Evolutionary conservation across 2,329 filamentous ascomycete species (phyloP).

Genomic region (Magnaporthales sp.): DNA sequence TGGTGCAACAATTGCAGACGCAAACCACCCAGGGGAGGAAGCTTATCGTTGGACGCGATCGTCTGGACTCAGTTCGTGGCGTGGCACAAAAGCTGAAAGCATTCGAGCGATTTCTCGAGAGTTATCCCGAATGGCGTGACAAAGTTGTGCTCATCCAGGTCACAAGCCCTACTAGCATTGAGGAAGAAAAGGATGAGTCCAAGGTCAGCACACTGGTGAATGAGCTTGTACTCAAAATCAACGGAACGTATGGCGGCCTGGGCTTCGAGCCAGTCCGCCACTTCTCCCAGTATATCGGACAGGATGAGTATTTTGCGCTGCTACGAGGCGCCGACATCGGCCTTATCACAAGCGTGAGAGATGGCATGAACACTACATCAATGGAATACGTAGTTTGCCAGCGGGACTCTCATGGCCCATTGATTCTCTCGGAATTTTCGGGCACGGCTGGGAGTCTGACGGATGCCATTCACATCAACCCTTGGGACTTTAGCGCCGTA

Average conservation of each 20-base stretch:
- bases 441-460: conserved; percentile 81
- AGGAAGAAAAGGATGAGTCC: conserved; percentile 68
- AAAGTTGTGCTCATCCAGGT: conserved; percentile 93
- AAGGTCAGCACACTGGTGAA: conserved; percentile 85
- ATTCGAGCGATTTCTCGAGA: conserved; percentile 84
- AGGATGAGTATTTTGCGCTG: conserved; percentile 91
- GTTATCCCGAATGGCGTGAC: conserved; percentile 85
- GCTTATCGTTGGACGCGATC: conserved; percentile 88
- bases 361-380: conserved; percentile 97
- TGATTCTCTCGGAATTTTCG: conserved; percentile 95
- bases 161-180: conserved; percentile 75
- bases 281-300: conserved; percentile 85
- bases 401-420: conserved; percentile 72
- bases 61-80: conserved; percentile 86
- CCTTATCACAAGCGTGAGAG: conserved; percentile 88
- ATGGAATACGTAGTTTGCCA: conserved; percentile 93
- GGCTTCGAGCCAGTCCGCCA: conserved; percentile 89
- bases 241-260: conserved; percentile 80
- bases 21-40: conserved; percentile 82
- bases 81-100: conserved; percentile 95
- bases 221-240: conserved; percentile 84
- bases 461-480: conserved; percentile 91
- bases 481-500: conserved; percentile 82
- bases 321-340: conserved; percentile 84
- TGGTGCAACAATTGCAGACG: conserved; percentile 59